These are phyloP conservation scores for Boletellus ananas DNA, from an alignment of 768 basidiomycete species.

Conservation along the genomic window DNA sequence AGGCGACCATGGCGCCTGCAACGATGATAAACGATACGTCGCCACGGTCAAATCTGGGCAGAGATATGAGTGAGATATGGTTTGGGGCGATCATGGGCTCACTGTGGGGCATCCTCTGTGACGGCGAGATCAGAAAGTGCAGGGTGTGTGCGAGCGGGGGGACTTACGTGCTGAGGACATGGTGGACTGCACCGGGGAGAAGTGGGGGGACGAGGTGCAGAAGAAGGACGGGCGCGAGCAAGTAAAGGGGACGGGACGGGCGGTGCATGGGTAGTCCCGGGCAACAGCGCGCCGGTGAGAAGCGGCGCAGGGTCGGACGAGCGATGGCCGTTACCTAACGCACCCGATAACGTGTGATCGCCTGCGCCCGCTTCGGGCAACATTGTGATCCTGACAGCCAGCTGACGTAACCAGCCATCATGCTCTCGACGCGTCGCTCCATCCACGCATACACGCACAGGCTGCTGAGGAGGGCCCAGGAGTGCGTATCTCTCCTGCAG, in stretches of 20 bases:
- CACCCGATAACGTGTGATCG: no score
- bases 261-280: background rate
- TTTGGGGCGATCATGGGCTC: slow-evolving; percentile 12
- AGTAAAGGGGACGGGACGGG: no score
- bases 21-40: slow-evolving; percentile 70
- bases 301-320: background rate
- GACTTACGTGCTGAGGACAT: slow-evolving; percentile 15
- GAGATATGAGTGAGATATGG: background rate
- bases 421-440: slow-evolving; percentile 2
- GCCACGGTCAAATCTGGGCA: slow-evolving; percentile 59
- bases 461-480: slow-evolving; percentile 55
- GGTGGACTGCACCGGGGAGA: slow-evolving; percentile 1
- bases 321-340: background rate
- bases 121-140: slow-evolving; percentile 6
- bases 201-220: background rate
- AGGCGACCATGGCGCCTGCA: slow-evolving; percentile 65
- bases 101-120: slow-evolving; percentile 27
- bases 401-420: no score
- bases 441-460: slow-evolving; percentile 57
- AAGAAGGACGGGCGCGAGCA: no score
- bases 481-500: slow-evolving; percentile 44
- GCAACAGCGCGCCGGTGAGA: no score
- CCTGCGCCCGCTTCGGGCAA: no score
- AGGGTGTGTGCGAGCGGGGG: background rate
- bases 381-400: no score